Conservation (phyloP, 1,284 basidiomycete genomes). For the Vanrija humicola region DNA sequence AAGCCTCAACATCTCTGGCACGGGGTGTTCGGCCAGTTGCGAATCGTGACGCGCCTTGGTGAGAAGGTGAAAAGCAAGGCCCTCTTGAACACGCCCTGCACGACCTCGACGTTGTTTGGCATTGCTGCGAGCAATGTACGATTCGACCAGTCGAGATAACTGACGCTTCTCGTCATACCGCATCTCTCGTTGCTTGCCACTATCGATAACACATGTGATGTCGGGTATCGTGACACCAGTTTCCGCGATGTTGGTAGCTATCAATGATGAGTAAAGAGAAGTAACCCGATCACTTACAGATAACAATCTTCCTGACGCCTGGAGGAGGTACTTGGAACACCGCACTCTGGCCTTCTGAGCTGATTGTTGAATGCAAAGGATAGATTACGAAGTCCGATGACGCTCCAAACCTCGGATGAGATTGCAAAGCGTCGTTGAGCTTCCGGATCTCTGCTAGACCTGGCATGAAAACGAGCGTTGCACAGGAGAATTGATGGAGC, state of each 20-base stretch:
- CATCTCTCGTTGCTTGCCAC: constrained; percentile 90
- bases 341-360: constrained; percentile 81
- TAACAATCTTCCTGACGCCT: constrained; percentile 85
- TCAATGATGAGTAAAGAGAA: not conserved
- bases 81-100: constrained; percentile 85
- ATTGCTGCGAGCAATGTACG: constrained; percentile 89
- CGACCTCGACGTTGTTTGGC: constrained; percentile 87
- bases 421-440: constrained; percentile 73
- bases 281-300: constrained; percentile 53
- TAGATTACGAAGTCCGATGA: constrained; percentile 69
- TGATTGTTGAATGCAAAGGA: constrained; percentile 89
- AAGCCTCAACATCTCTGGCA: constrained; percentile 93
- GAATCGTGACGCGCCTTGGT: constrained; percentile 81
- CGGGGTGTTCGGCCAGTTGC: constrained; percentile 77
- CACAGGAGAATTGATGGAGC: constrained; percentile 61
- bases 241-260: constrained; percentile 71
- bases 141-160: constrained; percentile 86
- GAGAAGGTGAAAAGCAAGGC: constrained; percentile 94
- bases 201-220: constrained; percentile 95
- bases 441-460: constrained; percentile 86
- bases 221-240: constrained; percentile 98
- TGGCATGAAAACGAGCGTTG: constrained; percentile 90
- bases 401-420: constrained; percentile 68
- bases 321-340: constrained; percentile 82
- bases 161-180: constrained; percentile 97